Conservation (phyloP, 169 alveolate species). For the Plasmodium vinckei region DNA sequence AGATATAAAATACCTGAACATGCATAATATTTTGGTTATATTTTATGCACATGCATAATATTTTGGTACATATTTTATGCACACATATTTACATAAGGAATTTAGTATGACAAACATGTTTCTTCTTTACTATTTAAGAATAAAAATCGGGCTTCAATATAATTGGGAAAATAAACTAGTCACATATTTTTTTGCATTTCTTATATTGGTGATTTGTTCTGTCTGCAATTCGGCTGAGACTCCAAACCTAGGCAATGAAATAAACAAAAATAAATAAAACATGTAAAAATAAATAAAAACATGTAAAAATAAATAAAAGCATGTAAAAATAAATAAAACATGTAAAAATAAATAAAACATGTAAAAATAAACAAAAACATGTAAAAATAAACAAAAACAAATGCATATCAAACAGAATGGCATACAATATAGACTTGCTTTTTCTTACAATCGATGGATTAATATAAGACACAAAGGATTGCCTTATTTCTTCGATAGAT, state of each 20-base stretch:
- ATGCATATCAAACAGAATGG: background rate
- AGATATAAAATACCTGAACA: too few species aligned
- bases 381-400: background rate
- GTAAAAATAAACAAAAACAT: too few species aligned
- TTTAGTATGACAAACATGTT: too few species aligned
- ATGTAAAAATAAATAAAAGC: background rate
- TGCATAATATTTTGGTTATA: too few species aligned
- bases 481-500: conserved; percentile 14
- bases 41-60: too few species aligned
- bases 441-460: conserved; percentile 47
- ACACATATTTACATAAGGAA: too few species aligned
- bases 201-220: conserved; percentile 23
- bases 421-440: background rate
- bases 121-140: too few species aligned
- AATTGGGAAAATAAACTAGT: background rate
- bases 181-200: conserved; percentile 12
- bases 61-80: too few species aligned
- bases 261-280: conserved; percentile 3
- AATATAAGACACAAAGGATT: conserved; percentile 23
- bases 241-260: conserved; percentile 34
- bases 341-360: too few species aligned
- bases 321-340: background rate
- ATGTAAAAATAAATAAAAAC: background rate
- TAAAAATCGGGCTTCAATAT: too few species aligned
- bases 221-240: conserved; percentile 37